A percentile compares a stretch with the other conserved stretches of the same genome.
Evolutionary conservation across 345 rosid genomes (phyloP).

Genomic region (Combretum micranthum): DNA sequence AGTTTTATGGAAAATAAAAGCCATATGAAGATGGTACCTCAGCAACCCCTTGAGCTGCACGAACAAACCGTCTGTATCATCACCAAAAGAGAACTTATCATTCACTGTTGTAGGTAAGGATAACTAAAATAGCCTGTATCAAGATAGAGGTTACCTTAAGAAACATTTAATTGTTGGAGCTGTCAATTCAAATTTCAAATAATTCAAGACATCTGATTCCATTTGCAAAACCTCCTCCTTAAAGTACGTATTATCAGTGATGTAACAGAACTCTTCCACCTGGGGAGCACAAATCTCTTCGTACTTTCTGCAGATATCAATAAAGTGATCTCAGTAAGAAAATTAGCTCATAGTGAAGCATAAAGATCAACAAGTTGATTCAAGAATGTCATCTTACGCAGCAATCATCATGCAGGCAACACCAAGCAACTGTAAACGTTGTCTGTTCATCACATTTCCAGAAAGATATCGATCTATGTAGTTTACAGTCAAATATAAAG

Average conservation of each 20-base stretch:
- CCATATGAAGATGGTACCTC: slow-evolving; percentile 47
- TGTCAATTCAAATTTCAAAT: slow-evolving; percentile 87
- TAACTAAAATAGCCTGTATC: neutral
- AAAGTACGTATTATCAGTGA: slow-evolving; percentile 87
- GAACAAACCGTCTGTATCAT: slow-evolving; percentile 68
- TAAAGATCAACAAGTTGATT: too few species aligned
- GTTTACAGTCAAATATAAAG: slow-evolving; percentile 73
- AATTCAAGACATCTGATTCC: slow-evolving; percentile 80
- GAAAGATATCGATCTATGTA: slow-evolving; percentile 92
- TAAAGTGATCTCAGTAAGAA: slow-evolving; percentile 7
- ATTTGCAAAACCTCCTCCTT: slow-evolving; percentile 86
- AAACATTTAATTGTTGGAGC: slow-evolving; percentile 88
- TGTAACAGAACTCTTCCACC: slow-evolving; percentile 90
- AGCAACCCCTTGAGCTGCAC: slow-evolving; percentile 69
- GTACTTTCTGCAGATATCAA: slow-evolving; percentile 52
- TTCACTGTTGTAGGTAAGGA: slow-evolving; percentile 6
- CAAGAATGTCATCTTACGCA: slow-evolving; percentile 38
- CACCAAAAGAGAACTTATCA: slow-evolving; percentile 5
- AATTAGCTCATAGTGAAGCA: neutral
- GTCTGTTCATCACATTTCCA: slow-evolving; percentile 69
- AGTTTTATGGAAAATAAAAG: neutral
- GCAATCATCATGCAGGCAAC: slow-evolving; percentile 96
- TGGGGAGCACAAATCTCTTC: slow-evolving; percentile 92
- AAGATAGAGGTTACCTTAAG: slow-evolving; percentile 43
- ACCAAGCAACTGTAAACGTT: slow-evolving; percentile 82